Percentiles rank a stretch among this genome's conserved stretches.
phyloP scores from a whole-genome alignment of 2,329 filamentous ascomycete species.

The Pseudopithomyces maydicus region DNA sequence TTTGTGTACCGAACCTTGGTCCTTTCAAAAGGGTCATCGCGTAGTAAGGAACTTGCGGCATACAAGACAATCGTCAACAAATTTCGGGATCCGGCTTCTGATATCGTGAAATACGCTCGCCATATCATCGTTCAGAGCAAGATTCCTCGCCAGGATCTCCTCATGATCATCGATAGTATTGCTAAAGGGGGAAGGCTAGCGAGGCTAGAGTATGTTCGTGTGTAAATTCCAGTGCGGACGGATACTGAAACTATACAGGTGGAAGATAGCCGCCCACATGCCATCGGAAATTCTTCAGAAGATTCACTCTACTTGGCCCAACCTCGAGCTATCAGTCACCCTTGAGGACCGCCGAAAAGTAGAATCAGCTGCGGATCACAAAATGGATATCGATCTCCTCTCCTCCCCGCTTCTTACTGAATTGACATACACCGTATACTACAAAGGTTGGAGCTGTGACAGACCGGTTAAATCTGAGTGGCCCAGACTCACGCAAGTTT shows the following conservation, averaged over 20 bases:
- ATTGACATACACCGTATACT: conserved; percentile 11
- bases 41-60: not conserved
- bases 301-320: conserved; percentile 11
- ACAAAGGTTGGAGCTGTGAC: conserved; percentile 1
- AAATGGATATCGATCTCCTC: conserved; percentile 14
- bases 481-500: conserved; percentile 10
- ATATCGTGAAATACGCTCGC: conserved; percentile 12
- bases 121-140: conserved; percentile 9
- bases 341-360: conserved; percentile 1
- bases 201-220: conserved; percentile 3
- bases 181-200: not conserved
- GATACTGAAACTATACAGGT: conserved; percentile 5
- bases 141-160: conserved; percentile 11
- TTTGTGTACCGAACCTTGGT: conserved; percentile 10
- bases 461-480: conserved; percentile 10
- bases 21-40: not conserved
- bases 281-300: conserved; percentile 8
- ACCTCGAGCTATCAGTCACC: conserved; percentile 11
- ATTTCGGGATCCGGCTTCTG: conserved; percentile 2
- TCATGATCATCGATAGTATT: conserved; percentile 8
- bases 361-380: not conserved
- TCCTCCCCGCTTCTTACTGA: conserved; percentile 12
- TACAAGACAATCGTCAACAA: conserved; percentile 4
- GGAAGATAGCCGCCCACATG: conserved; percentile 9
- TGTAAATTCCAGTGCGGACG: not conserved